phyloP scores from a whole-genome alignment of 2,329 filamentous ascomycete species.

The Davidsoniella neocaledoniae region DNA sequence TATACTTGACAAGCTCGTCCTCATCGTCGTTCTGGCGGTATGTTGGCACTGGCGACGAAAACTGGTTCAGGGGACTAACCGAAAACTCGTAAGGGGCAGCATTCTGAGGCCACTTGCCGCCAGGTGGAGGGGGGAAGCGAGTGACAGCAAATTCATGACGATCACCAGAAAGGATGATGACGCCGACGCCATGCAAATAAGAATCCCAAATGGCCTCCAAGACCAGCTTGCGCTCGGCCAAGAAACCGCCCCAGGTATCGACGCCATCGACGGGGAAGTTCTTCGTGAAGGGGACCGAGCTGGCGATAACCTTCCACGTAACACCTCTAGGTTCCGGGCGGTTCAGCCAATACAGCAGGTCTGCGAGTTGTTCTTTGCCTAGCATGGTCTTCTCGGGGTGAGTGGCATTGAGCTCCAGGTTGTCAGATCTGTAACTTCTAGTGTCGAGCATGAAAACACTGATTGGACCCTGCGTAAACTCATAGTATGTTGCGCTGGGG shows the following conservation, averaged over 20 bases:
- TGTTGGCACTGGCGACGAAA: constrained; percentile 71
- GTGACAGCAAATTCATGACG: constrained; percentile 96
- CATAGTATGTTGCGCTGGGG: constrained; percentile 61
- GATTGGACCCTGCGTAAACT: constrained; percentile 77
- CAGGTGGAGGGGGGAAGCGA: constrained; percentile 46
- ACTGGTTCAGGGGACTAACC: constrained; percentile 81
- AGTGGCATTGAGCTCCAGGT: constrained; percentile 37
- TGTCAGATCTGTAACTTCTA: constrained; percentile 64
- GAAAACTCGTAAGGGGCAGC: constrained; percentile 78
- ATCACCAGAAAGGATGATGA: constrained; percentile 77
- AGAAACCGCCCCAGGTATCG: constrained; percentile 91
- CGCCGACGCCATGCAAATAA: constrained; percentile 55
- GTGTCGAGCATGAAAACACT: constrained; percentile 94
- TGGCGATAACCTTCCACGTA: constrained; percentile 85
- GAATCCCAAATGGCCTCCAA: constrained; percentile 89
- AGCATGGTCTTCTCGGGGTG: constrained; percentile 68
- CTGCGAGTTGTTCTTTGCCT: constrained; percentile 58
- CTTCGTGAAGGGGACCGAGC: constrained; percentile 87
- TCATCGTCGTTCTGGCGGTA: constrained; percentile 69
- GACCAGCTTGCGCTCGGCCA: constrained; percentile 59
- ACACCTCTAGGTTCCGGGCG: constrained; percentile 59
- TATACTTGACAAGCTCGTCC: constrained; percentile 73
- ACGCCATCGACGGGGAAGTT: constrained; percentile 82
- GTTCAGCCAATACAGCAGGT: constrained; percentile 61
- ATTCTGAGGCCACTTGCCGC: constrained; percentile 43